Base-by-base conservation (phyloP, 768 basidiomycete genomes). In the Hypholoma sublateritium region DNA sequence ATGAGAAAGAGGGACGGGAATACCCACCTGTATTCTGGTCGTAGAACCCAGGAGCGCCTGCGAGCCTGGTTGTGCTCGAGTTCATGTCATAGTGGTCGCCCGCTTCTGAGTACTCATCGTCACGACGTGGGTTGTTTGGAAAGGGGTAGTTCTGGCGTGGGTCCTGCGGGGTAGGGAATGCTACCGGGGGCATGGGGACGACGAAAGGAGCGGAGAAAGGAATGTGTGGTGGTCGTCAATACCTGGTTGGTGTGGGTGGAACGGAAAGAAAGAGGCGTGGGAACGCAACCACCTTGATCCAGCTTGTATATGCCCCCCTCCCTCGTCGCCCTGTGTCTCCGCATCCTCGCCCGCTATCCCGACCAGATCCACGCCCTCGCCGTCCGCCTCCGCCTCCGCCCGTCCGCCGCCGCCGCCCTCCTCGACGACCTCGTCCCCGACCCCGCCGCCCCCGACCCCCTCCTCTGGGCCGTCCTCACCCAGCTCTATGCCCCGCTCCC, bases 401-500 rank as follows among this genome's bases (percentile, higher is more conserved):
- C 55, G 22, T 79, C 80, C 62, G 65, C 64, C 9, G 59, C 63
- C 5, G 50, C 61, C 12, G 70, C 77, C 52, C 64, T 79, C 45
- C 65, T 80, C n/a, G 69, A 67, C 24, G 73, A 75, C 8, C 70
- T 69, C 44, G 63, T 70, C 47, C 46, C 65, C 4, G 64, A 61
- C 55, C 64, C 59, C 19, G 49, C 56, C 28, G 52, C 59, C 0
- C 66, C 80, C 1, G 81, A 87, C 61, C 86, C 89, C 1, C 72
- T 77, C 11, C 70, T 87, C 13, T 91, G 89, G 87, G 82, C 79
- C 0, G 72, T 79, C 17, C 56, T 92, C 42, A 73, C 80, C 4
- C 90, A 89, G 63, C 63, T 89, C 28, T 84, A 84, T 72, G 64
- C 79, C 62, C 56, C 69, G 34, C 76, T 90, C 6, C 88, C 90